Evolutionary conservation across 2,329 filamentous ascomycete genomes (phyloP), one percentile per base, ranked within the genome.

Genomic region (Curvularia spicifera): DNA sequence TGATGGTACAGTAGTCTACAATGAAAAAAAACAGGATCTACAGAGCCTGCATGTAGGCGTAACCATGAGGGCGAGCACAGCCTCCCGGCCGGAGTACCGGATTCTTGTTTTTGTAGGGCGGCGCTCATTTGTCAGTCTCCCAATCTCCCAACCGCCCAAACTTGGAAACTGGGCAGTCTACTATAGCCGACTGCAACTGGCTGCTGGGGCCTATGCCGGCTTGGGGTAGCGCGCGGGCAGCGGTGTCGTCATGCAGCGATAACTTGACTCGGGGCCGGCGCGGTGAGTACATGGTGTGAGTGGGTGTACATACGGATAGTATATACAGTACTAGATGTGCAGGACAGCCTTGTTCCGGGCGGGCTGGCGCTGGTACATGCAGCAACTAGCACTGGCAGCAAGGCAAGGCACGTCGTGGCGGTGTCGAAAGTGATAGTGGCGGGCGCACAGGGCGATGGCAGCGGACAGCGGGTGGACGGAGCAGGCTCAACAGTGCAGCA

Each of bases 101-200:
- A 24, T 53, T 39, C 33, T 55, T 53, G 45, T 53, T 52, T 53
- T 55, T 63, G 65, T 59, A 66, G 61, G 60, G 35, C 51, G 35
- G 13, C 56, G 50, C 57, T 59, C 43, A 56, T 39, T 56, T 43
- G 61, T 53, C 44, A 57, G 51, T 47, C 26, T 4, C 29, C 8
- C 45, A 33, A 24, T 29, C 45, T 28, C 47, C 35, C 47, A 50
- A 50, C 35, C 47, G n/a, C 47, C 35, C 47, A 40, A 50, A 28
- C 53, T 61, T 59, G 59, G 67, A 68, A 68, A 66, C 69, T 62
- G 59, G 64, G 61, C 64, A 51, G 46, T 60, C 64, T 67, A 62
- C 59, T 66, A 70, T 68, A 66, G 66, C 54, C 48, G 39, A 46
- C 42, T 15, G 47, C 50, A 35, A 48, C 42, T 15, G 47, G 42